Conservation (phyloP, 495 filamentous ascomycete species). For the Staphylotrichum tortipilum region DNA sequence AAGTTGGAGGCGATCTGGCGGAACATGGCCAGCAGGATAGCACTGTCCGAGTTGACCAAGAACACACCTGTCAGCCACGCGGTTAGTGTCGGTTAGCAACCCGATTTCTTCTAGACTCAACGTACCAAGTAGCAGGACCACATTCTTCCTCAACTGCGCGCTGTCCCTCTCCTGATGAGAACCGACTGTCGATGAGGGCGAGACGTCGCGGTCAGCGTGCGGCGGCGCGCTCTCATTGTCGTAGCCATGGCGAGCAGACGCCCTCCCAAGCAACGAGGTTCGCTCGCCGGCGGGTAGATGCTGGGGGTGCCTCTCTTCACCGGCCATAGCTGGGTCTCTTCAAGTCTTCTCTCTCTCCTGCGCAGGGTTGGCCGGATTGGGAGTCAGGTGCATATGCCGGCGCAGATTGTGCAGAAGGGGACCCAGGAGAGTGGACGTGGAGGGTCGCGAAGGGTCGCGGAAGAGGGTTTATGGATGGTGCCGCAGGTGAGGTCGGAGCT, state of each 20-base stretch:
- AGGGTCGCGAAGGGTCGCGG: no score
- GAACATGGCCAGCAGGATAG: slow-evolving; percentile 15
- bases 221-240: not conserved
- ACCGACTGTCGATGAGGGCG: slow-evolving; percentile 2
- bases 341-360: no score
- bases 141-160: slow-evolving; percentile 10
- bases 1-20: slow-evolving; percentile 15
- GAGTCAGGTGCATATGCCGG: no score
- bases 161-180: not conserved
- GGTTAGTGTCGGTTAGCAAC: no score
- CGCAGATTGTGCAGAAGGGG: no score
- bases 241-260: not conserved
- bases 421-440: no score
- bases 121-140: slow-evolving; percentile 13
- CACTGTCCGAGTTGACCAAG: slow-evolving; percentile 16
- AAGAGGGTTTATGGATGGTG: no score
- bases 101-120: no score
- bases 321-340: not conserved
- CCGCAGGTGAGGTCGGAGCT: no score
- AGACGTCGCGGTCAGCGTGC: not conserved
- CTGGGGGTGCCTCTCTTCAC: not conserved
- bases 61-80: slow-evolving; percentile 1
- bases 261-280: not conserved
- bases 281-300: not conserved
- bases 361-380: no score